Conservation (phyloP, 208 protist genomes). For the Leishmania amazonensis region DNA sequence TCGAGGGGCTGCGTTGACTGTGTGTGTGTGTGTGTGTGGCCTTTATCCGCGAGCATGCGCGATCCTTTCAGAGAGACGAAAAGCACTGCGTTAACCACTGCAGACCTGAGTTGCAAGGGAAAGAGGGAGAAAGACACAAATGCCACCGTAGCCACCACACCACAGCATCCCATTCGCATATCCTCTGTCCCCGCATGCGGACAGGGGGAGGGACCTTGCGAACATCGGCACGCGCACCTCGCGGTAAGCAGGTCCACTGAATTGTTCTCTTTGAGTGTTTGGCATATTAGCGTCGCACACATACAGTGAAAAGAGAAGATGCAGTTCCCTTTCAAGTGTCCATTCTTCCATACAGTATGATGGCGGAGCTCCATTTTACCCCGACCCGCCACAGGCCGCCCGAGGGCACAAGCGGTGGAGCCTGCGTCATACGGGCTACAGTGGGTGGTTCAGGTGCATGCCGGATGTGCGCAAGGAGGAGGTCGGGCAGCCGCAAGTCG, state of each 20-base stretch:
- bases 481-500: neutral
- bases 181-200: no score
- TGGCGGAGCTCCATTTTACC: neutral
- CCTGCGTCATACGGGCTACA: neutral
- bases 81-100: neutral
- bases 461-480: neutral
- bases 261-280: neutral
- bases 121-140: neutral
- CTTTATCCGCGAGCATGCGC: neutral
- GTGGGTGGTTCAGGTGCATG: neutral
- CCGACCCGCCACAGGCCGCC: neutral
- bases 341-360: neutral
- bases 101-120: neutral
- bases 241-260: neutral
- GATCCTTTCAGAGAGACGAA: neutral
- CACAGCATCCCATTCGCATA: neutral
- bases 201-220: neutral
- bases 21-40: no score
- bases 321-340: neutral
- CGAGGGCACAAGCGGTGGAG: neutral
- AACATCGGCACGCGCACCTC: neutral
- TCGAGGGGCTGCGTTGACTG: no score
- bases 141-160: neutral
- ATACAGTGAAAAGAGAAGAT: neutral
- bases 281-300: neutral